Percentiles rank a stretch among this genome's conserved stretches.
phyloP scores from a whole-genome alignment of 768 basidiomycete genomes.

The Paxillus involutus region DNA sequence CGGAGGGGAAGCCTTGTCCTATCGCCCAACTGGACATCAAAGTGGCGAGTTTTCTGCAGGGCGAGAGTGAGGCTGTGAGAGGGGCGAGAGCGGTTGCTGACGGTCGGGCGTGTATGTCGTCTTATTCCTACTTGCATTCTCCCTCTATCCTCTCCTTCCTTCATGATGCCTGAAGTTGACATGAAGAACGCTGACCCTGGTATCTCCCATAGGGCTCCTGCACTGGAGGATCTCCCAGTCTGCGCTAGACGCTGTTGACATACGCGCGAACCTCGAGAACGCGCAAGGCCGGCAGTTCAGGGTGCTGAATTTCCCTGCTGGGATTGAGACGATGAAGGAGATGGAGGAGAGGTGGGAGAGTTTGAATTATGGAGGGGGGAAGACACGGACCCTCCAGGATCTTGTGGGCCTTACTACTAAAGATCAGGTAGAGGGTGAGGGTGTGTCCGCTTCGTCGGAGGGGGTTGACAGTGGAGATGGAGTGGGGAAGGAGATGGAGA shows the following conservation, averaged over 20 bases:
- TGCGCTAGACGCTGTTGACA: constrained; percentile 28
- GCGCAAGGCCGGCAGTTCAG: constrained; percentile 45
- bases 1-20: constrained; percentile 36
- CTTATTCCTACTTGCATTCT: constrained; percentile 28
- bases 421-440: neutral
- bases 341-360: constrained; percentile 32
- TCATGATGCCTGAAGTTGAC: neutral
- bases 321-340: constrained; percentile 31
- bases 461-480: no score
- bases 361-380: constrained; percentile 27
- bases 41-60: constrained; percentile 45
- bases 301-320: constrained; percentile 49
- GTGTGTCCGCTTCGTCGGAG: no score
- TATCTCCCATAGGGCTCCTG: constrained; percentile 50
- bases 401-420: no score
- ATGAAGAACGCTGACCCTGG: neutral
- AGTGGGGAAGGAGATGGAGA: neutral
- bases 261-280: constrained; percentile 35
- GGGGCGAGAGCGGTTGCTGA: constrained; percentile 39
- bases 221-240: constrained; percentile 55
- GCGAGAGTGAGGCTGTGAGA: constrained; percentile 30
- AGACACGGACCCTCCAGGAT: neutral
- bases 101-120: constrained; percentile 19
- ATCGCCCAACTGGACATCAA: constrained; percentile 61
- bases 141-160: neutral